phyloP scores from a whole-genome alignment of 1,284 basidiomycete species.

The Cryptococcus jaspeensis region DNA sequence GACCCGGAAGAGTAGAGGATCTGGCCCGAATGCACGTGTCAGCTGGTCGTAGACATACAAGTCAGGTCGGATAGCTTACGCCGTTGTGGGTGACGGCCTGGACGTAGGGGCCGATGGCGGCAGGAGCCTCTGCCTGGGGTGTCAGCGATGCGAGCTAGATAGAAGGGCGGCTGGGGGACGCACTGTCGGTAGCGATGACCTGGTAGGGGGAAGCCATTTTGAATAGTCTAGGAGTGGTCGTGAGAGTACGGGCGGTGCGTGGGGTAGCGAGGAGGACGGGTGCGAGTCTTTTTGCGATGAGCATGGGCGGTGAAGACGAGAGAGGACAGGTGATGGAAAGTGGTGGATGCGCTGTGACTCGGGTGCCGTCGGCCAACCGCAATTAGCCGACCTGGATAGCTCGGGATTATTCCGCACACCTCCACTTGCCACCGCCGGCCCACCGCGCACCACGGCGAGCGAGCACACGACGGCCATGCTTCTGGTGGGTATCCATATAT shows the following conservation, averaged over 20 bases:
- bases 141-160: not conserved
- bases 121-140: slow-evolving; percentile 65
- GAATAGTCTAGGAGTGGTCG: not conserved
- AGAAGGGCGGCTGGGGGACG: slow-evolving; percentile 11
- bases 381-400: not conserved
- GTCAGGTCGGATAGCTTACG: slow-evolving; percentile 39
- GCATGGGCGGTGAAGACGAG: slow-evolving; percentile 1
- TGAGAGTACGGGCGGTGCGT: not conserved
- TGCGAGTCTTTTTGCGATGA: not conserved
- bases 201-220: slow-evolving; percentile 43
- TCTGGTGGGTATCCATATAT: too few relatives aligned
- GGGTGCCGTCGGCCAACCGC: not conserved
- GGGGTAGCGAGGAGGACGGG: not conserved
- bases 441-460: too few relatives aligned
- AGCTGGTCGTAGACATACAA: not conserved
- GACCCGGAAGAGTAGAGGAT: slow-evolving; percentile 86
- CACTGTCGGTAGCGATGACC: slow-evolving; percentile 49
- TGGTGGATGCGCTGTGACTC: not conserved
- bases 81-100: slow-evolving; percentile 77
- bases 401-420: too few relatives aligned
- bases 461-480: too few relatives aligned
- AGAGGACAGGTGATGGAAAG: not conserved
- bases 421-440: too few relatives aligned
- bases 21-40: slow-evolving; percentile 6
- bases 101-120: slow-evolving; percentile 86